Evolutionary conservation across 2,329 filamentous ascomycete species (phyloP), one percentile per base, ranked within the genome.

Genomic region (Decorospora gaudefroyi): DNA sequence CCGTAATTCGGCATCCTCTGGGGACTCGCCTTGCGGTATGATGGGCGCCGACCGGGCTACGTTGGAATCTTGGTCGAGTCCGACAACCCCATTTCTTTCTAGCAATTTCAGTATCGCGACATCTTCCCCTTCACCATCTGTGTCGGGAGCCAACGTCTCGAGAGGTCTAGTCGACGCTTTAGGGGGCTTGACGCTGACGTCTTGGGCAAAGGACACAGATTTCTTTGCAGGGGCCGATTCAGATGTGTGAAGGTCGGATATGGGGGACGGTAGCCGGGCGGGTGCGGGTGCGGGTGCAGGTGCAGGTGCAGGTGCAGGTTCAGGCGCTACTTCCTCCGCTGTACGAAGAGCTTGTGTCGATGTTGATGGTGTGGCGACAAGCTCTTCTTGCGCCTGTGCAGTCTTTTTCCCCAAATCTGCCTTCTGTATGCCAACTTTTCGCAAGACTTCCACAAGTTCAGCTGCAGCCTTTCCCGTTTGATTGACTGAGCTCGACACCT

Each of bases 1-100:
- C 4, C 93, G 85, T 16, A 96, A 71, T 21, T 80, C 80, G 3
- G 90, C 87, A 51, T 96, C 92, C 54, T 95, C 90, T 9, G 81
- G 76, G 0, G 86, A 82, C 59, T 99, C 93, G 37, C 87, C 80
- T 1, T 85, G 78, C 1, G 90, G 87, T 10, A 87, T 79, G 9
- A 90, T 73, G 1, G 83, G 76, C 5, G 75, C 62, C 1, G 67
- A 58, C 4, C 65, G 59, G 3, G 72, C 48, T 10, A 69, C 57
- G 7, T 75, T 65, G 39, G 74, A 70, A 15, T 76, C 67, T 3
- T 73, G 69, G 27, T 75, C 65, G 13, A 77, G 53, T 42, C 76
- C 73, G 33, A 73, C 65, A 26, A 77, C 71, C 35, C 70, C 71
- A 12, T 56, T 57, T 4, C 67, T 66, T 3, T 49, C 50, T 11